Evolutionary conservation across 176 grass and related monocot genomes (phyloP).

Genomic region (Raddia guianensis): DNA sequence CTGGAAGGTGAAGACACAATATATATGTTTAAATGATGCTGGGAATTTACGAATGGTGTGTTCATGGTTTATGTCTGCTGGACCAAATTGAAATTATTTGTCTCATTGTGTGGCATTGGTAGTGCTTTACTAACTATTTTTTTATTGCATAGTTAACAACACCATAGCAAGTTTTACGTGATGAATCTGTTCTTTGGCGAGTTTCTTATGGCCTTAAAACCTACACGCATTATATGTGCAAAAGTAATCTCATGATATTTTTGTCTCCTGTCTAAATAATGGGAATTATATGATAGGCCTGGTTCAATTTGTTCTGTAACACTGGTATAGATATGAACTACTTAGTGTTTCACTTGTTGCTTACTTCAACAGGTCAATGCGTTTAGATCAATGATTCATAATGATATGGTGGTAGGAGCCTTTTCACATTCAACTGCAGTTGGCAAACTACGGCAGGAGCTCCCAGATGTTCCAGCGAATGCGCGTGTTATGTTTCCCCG

Average conservation of each 20-base stretch:
- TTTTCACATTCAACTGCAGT: slow-evolving; percentile 98
- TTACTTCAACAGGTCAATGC: slow-evolving; percentile 72
- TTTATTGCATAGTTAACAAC: neutral
- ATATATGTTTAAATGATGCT: neutral
- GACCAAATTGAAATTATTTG: neutral
- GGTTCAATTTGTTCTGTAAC: neutral
- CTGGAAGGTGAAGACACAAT: neutral
- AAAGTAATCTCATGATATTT: slow-evolving; percentile 6
- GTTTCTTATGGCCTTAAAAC: neutral
- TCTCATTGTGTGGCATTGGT: neutral
- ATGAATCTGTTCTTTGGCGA: neutral
- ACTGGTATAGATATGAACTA: neutral
- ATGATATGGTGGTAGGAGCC: slow-evolving; percentile 95
- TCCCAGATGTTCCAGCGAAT: slow-evolving; percentile 76
- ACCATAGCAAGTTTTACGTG: neutral
- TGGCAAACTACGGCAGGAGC: slow-evolving; percentile 81
- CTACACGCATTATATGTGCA: neutral
- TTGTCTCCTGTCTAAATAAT: neutral
- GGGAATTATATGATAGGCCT: neutral
- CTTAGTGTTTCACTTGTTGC: slow-evolving; percentile 30
- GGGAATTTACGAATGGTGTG: neutral
- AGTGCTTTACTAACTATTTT: neutral
- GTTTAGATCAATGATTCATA: slow-evolving; percentile 87
- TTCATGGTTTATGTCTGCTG: neutral
- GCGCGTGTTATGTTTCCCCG: slow-evolving; percentile 81